Percentiles rank a stretch among this genome's conserved stretches.
Conservation (phyloP, 345 rosid genomes). For the Turnera subulata region DNA sequence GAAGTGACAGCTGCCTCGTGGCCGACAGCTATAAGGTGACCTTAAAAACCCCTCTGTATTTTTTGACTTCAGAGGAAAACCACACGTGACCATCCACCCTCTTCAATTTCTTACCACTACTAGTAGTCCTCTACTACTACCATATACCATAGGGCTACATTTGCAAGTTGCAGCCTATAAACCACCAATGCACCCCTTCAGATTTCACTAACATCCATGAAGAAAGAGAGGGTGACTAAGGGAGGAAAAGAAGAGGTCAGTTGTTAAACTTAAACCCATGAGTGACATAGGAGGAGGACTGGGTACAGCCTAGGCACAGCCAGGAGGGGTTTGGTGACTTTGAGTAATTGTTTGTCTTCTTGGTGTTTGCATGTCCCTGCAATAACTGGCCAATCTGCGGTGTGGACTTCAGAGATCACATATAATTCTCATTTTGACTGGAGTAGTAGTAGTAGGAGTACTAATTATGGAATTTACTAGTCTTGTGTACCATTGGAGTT, state of each 20-base stretch:
- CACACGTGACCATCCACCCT: constrained; percentile 32
- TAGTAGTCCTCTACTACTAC: no score
- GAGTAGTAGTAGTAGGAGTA: no score
- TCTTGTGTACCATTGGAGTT: no score
- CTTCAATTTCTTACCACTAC: background rate
- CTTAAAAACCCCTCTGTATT: background rate
- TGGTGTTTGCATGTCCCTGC: no score
- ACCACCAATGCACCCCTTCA: background rate
- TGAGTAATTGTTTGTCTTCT: no score
- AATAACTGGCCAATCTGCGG: no score
- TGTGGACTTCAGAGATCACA: no score
- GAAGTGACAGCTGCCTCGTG: constrained; percentile 47
- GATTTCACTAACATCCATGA: background rate
- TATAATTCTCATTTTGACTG: no score
- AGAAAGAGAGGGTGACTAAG: background rate
- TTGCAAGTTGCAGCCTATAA: background rate
- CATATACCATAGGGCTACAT: background rate
- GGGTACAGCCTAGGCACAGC: no score
- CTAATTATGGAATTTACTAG: no score
- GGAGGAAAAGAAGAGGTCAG: background rate
- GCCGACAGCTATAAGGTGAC: constrained; percentile 39
- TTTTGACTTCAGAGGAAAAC: constrained; percentile 1
- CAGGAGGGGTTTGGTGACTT: no score
- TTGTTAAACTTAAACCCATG: background rate
- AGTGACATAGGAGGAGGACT: no score